phyloP scores from a whole-genome alignment of 176 grass and related monocot genomes.

The Metroxylon sagu region DNA sequence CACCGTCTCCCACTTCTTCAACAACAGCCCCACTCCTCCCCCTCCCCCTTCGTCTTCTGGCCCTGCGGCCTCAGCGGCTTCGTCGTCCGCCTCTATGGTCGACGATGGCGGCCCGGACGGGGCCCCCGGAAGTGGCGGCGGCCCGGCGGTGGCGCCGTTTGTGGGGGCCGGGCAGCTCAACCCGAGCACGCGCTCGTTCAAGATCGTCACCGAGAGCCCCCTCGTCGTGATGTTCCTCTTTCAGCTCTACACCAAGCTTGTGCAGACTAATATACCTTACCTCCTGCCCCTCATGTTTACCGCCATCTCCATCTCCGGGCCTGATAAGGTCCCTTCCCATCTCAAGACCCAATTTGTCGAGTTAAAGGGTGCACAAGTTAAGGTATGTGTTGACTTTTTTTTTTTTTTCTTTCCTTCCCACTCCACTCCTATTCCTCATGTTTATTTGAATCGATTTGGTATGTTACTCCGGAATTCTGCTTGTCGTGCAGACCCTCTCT shows the following conservation, averaged over 20 bases:
- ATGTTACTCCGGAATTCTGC: constrained; percentile 17
- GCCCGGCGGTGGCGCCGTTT: constrained; percentile 20
- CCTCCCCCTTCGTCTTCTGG: constrained; percentile 6
- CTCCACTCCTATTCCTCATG: too few relatives aligned
- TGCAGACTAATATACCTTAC: constrained; percentile 88
- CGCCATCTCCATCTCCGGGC: constrained; percentile 75
- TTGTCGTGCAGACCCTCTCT: constrained; percentile 70
- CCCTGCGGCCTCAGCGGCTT: constrained; percentile 20
- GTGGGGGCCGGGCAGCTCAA: constrained; percentile 61
- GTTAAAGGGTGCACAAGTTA: constrained; percentile 92
- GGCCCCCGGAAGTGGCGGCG: constrained; percentile 14
- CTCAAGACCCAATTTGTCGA: constrained; percentile 80
- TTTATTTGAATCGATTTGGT: constrained; percentile 1
- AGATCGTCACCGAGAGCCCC: constrained; percentile 93
- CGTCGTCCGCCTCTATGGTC: not conserved
- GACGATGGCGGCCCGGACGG: too few relatives aligned
- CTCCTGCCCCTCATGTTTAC: constrained; percentile 86
- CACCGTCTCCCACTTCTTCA: constrained; percentile 77
- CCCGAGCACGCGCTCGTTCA: constrained; percentile 87
- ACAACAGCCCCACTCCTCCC: constrained; percentile 4
- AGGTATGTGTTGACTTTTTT: constrained; percentile 30
- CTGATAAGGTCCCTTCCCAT: constrained; percentile 66
- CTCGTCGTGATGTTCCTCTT: constrained; percentile 99
- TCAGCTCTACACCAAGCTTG: constrained; percentile 89
- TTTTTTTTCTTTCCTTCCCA: not conserved